These are phyloP conservation scores for Daldinia caldariorum DNA, from an alignment of 495 filamentous ascomycete genomes.

Conservation along the genomic window DNA sequence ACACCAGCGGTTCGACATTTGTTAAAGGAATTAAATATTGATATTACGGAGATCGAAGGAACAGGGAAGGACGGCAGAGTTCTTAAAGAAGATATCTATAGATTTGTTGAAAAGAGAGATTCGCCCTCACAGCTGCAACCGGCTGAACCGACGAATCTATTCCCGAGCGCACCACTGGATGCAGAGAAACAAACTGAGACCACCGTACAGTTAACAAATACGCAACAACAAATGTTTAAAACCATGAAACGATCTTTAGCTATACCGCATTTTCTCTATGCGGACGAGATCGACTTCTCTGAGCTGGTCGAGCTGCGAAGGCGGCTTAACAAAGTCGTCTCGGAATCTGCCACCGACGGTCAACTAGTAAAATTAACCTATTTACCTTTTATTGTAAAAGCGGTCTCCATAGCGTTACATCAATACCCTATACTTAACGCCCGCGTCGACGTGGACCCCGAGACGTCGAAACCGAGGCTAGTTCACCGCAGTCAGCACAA, in stretches of 20 bases:
- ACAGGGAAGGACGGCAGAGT: constrained; percentile 94
- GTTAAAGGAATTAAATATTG: constrained; percentile 76
- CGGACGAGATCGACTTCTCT: constrained; percentile 84
- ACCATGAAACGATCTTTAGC: constrained; percentile 91
- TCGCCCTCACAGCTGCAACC: constrained; percentile 29
- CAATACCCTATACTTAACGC: constrained; percentile 89
- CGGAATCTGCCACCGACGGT: constrained; percentile 50
- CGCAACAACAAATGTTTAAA: constrained; percentile 96
- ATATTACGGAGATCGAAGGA: constrained; percentile 79
- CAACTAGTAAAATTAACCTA: constrained; percentile 75
- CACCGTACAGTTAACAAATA: constrained; percentile 71
- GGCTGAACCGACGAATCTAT: constrained; percentile 39
- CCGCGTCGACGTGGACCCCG: constrained; percentile 69
- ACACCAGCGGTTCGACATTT: constrained; percentile 94
- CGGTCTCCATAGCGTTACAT: constrained; percentile 83
- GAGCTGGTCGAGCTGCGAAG: constrained; percentile 73
- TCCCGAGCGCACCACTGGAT: constrained; percentile 38
- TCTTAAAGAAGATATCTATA: constrained; percentile 91
- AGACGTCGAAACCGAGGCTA: constrained; percentile 68
- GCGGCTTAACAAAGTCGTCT: constrained; percentile 69
- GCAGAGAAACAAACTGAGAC: constrained; percentile 70
- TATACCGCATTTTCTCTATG: constrained; percentile 94
- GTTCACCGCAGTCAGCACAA: constrained; percentile 86
- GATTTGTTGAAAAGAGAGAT: constrained; percentile 63
- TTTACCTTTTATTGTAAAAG: constrained; percentile 95